These are phyloP conservation scores for Populus trichocarpa DNA, from an alignment of 441 rosid species.

Conservation along the genomic window DNA sequence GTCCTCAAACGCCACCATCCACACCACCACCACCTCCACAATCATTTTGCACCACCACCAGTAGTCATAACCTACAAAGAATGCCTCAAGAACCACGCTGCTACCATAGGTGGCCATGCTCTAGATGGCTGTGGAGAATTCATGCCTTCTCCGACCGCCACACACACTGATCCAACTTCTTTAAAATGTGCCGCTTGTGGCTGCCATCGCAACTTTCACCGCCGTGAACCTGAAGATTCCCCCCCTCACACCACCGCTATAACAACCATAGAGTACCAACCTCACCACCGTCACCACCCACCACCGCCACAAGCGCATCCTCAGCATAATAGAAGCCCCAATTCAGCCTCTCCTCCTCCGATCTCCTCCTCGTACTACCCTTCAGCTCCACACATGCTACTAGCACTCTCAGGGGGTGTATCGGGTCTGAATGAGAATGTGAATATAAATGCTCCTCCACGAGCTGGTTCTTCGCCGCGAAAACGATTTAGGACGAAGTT, in stretches of 20 bases:
- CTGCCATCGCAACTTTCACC: slow-evolving; percentile 97
- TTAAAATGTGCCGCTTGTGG: slow-evolving; percentile 91
- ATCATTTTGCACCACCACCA: slow-evolving; percentile 20
- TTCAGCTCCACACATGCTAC: slow-evolving; percentile 71
- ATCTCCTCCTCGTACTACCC: slow-evolving; percentile 84
- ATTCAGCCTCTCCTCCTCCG: slow-evolving; percentile 89
- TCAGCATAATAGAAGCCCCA: slow-evolving; percentile 60
- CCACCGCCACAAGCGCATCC: slow-evolving; percentile 15
- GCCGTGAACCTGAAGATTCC: slow-evolving; percentile 68
- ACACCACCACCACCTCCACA: slow-evolving; percentile 18
- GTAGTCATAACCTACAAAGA: slow-evolving; percentile 47
- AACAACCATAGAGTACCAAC: slow-evolving; percentile 50
- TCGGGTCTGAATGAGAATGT: slow-evolving; percentile 17
- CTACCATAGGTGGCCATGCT: slow-evolving; percentile 73
- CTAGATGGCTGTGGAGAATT: slow-evolving; percentile 95
- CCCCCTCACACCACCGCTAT: slow-evolving; percentile 32
- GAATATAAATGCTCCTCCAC: not conserved
- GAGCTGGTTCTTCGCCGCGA: slow-evolving; percentile 23
- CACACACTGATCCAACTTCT: slow-evolving; percentile 66
- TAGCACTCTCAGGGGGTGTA: slow-evolving; percentile 66
- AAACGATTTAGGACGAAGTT: slow-evolving; percentile 71
- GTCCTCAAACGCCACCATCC: slow-evolving; percentile 59
- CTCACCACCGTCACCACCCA: slow-evolving; percentile 58
- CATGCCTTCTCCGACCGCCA: slow-evolving; percentile 77
- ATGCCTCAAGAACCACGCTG: slow-evolving; percentile 94